phyloP scores from a whole-genome alignment of 192 early-diverging fungal genomes.

The Phycomyces nitens region DNA sequence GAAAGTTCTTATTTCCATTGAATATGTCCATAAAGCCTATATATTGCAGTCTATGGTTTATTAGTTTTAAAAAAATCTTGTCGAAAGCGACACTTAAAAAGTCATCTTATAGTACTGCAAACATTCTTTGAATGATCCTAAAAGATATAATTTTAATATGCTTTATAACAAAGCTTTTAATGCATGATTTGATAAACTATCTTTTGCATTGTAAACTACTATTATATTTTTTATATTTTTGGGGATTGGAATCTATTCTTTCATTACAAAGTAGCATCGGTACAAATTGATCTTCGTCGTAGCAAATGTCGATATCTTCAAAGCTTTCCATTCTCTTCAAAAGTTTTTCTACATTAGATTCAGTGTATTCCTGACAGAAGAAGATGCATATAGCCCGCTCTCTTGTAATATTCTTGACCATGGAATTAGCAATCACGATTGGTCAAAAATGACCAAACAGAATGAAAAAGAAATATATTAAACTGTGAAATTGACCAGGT shows the following conservation, averaged over 20 bases:
- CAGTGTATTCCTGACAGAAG: conserved; percentile 7
- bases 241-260: background rate
- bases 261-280: conserved; percentile 1
- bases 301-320: conserved; percentile 13
- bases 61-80: no score
- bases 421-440: no score
- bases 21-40: conserved; percentile 1
- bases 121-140: no score
- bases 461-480: no score
- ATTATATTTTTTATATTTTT: conserved; percentile 8
- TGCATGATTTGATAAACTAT: background rate
- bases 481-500: no score
- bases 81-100: no score
- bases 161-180: conserved; percentile 3
- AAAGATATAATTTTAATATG: no score
- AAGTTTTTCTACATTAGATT: conserved; percentile 9
- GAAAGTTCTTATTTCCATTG: background rate
- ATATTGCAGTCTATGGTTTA: no score
- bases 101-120: no score
- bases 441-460: no score
- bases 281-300: conserved; percentile 2
- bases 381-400: no score
- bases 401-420: no score
- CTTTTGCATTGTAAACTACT: conserved; percentile 2
- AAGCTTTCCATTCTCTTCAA: conserved; percentile 14